Base-by-base conservation (phyloP, 78 protist species). In the Polysphondylium violaceum region DNA sequence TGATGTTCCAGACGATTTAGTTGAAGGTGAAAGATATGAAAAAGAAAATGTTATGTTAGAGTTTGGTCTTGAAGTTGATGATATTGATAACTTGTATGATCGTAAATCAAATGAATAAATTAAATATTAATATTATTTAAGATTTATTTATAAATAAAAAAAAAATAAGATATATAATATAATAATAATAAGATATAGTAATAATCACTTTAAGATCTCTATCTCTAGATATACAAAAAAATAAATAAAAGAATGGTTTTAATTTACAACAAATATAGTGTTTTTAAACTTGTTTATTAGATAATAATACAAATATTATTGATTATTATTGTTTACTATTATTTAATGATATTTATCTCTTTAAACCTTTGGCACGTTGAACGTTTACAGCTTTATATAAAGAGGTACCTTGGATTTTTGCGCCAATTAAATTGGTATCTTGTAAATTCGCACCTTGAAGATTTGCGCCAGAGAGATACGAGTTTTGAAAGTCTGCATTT, bases 401-500 rank as follows among this genome's bases (percentile, higher is more conserved):
- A 7, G 91, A 83, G 19, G 91, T 83, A 23, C 91, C 91, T 69
- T 69, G 91, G n/a, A 69, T 31, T 29, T 83, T 69, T 9, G 91
- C 74, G 44, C 77, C 77, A 41, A 43, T 60, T 59, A 83, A 59
- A 58, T 83, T 83, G 6, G 76, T 83, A 33, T 83, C 91, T 35
- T 68, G 68, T 2, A 83, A 73, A 43, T 83, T 83, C 19, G 91
- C 91, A 58, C 91, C 65, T 44, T 83, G 91, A 2, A 83, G 59
- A 29, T 83, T 83, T 14, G 91, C 77, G 0, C 91, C 77, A 38
- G 65, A 59, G 6, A 83, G 59, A 6, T 40, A 41, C 29, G 91
- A 58, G 33, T 72, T 83, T 69, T 69, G 78, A 40, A 83, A 83
- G 44, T 83, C 91, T 29, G 91, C 91, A 59, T 71, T 83, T 71